Evolutionary conservation across 257 asterid species (phyloP), one percentile per base, ranked within the genome.

Genomic region (Prunella vulgaris): DNA sequence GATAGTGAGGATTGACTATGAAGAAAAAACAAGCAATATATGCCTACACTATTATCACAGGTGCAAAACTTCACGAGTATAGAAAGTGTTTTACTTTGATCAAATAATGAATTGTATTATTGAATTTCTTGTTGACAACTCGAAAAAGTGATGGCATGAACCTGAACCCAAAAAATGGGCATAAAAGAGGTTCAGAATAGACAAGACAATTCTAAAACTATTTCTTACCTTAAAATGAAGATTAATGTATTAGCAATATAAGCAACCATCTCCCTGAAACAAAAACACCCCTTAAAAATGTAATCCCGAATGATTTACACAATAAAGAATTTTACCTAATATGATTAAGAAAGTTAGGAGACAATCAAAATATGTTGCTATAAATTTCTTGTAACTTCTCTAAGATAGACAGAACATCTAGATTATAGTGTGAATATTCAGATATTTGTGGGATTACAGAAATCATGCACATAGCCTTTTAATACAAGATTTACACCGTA

Each of bases 191-290:
- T 33, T 54, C 61, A 37, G 12, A 22, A 17, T n/a, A 10, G 25
- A 63, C 20, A 32, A n/a, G n/a, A 61, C 18, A 72, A 27, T 64
- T 32, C 38, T 64, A 52, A 51, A 56, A 28, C 10, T 32, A 15
- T n/a, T 38, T 63, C 82, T 79, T 81, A 90, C 99, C 99, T 93
- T 72, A 93, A 78, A 79, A 93, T 90, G 88, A 93, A 93, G 87
- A 93, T 90, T 61, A 93, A 82, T 51, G 99, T 93, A 69, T 93
- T 93, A 8, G 99, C 97, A 74, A 93, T 90, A 71, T 93, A 93
- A 12, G 97, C 83, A 73, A 90, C 94, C 96, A 93, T 90, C 82
- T 89, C 99, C 99, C 99, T 90, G 97, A 76, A 84, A 81, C 81
- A 83, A 46, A 72, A 77, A 64, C 60, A 77, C 40, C 59, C 24